Evolutionary conservation across 805 yeast genomes (phyloP), one percentile per base, ranked within the genome.

Genomic region (Sporopachydermia lactativora): DNA sequence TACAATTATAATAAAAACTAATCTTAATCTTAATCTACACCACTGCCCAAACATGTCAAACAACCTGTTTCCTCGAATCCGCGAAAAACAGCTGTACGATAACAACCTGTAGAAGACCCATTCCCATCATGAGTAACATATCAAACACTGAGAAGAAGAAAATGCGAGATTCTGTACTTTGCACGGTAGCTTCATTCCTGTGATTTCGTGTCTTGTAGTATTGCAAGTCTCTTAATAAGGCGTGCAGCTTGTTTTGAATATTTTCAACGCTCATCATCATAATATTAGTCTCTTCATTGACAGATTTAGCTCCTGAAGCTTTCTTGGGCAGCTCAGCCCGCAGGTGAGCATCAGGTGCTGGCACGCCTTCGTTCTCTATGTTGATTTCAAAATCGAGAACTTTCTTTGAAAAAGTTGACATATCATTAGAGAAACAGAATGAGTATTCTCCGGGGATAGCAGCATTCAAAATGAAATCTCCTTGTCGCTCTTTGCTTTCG

Each of bases 351-450:
- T 68, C 66, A 8, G 8, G 8, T 8, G 13, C 31, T 40, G 67
- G 74, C 45, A 64, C 59, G 5, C 34, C 18, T 8, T 14, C 14
- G 16, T 17, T 36, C 8, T 49, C 51, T 11, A 42, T 34, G 47
- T 66, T 71, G 53, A 86, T 71, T 54, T 86, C 95, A 51, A 86
- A 79, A 60, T 83, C 94, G 49, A 86, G 77, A 41, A 79, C 75
- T 62, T 84, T 85, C 54, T 81, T 88, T 41, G 86, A 79, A 55
- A 75, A 75, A 3, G 88, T 79, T 3, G 84, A 74, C 82, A 81
- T 80, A 46, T 75, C 81, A 59, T 83, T 81, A 51, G 75, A 62
- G 64, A 86, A 84, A 62, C 96, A 86, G 58, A 86, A 79, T 58
- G 79, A 81, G 64, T 84, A 86, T 58, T 86, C 95, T 36, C 96